Conservation (phyloP, 129 eudicot genomes). For the Flaveria ramosissima region DNA sequence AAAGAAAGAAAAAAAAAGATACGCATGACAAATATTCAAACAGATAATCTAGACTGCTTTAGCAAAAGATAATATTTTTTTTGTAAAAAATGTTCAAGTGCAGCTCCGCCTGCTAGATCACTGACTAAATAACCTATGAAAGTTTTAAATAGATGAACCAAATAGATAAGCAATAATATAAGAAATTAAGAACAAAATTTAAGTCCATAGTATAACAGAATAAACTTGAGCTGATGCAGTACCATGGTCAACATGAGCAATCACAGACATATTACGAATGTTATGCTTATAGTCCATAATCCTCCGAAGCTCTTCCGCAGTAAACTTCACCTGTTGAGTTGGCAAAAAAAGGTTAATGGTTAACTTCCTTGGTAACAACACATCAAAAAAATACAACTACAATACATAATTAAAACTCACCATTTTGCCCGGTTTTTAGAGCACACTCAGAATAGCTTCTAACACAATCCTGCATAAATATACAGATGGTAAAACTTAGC, state of each 20-base stretch:
- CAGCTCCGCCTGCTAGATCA: not conserved
- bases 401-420: not conserved
- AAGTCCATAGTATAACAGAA: not conserved
- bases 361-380: not conserved
- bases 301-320: conserved; percentile 65
- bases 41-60: not conserved
- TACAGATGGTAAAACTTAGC: not conserved
- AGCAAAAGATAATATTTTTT: not conserved
- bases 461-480: conserved; percentile 20
- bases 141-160: not conserved
- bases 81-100: not conserved
- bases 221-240: not conserved
- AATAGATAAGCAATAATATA: not conserved
- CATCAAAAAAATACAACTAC: not conserved
- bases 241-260: conserved; percentile 89
- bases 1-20: not conserved
- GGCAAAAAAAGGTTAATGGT: not conserved
- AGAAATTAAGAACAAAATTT: not conserved
- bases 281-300: conserved; percentile 78
- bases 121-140: not conserved
- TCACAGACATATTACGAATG: conserved; percentile 86
- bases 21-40: no score
- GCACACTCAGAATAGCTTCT: conserved; percentile 5
- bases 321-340: conserved; percentile 77
- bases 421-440: conserved; percentile 36